Conservation (phyloP, 768 basidiomycete species). For the Collybia sp. region DNA sequence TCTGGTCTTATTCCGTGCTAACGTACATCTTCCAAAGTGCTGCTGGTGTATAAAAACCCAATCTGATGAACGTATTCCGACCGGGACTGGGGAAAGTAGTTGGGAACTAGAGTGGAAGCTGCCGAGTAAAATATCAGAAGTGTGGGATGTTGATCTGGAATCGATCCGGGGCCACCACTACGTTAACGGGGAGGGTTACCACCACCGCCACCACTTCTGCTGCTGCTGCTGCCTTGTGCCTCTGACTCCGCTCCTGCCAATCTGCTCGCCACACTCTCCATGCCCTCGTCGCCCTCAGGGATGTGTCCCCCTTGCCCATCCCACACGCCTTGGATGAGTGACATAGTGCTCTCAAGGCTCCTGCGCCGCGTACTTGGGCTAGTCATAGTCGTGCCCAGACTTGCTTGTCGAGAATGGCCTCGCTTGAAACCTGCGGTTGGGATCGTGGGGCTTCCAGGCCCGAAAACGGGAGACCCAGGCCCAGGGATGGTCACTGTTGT, state of each 20-base stretch:
- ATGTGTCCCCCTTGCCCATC: constrained; percentile 54
- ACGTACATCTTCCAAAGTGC: too few species aligned
- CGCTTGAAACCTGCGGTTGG: constrained; percentile 50
- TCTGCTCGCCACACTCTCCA: constrained; percentile 26
- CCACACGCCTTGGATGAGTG: constrained; percentile 88
- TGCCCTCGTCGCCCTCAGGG: constrained; percentile 32
- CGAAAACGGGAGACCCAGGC: constrained; percentile 23
- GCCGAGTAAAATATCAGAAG: too few species aligned
- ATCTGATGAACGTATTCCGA: too few species aligned
- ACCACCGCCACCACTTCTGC: not conserved
- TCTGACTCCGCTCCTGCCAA: constrained; percentile 22
- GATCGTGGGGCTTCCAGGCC: constrained; percentile 35
- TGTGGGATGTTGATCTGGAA: too few species aligned
- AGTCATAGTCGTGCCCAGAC: constrained; percentile 92
- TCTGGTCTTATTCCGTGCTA: too few species aligned
- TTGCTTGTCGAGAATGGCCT: constrained; percentile 72
- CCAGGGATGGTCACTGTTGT: constrained; percentile 12
- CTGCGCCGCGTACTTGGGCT: constrained; percentile 89
- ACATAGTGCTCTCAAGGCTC: constrained; percentile 93
- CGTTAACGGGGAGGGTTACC: constrained; percentile 2
- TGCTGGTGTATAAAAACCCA: too few species aligned
- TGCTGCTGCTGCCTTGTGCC: constrained; percentile 5
- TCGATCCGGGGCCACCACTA: not conserved
- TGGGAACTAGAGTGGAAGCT: too few species aligned
- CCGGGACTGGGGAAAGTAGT: too few species aligned